Base-by-base conservation (phyloP, 2,329 filamentous ascomycete species). In the Colletotrichum sp. region DNA sequence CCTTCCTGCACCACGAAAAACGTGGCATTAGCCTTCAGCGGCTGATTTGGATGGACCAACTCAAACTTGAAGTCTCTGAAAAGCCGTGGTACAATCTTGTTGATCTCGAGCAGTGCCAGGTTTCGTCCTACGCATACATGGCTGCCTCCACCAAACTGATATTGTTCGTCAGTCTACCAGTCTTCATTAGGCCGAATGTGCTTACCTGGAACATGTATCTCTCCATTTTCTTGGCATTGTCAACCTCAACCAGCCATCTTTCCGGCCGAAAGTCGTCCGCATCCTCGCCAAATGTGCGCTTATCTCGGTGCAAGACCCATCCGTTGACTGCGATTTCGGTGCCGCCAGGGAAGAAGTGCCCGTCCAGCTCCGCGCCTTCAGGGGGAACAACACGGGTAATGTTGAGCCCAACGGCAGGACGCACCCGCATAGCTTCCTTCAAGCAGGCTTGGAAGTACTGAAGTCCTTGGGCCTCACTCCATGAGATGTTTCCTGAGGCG, bases 1-100 rank as follows among this genome's bases (percentile, higher is more conserved):
- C 90, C 90, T 66, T 88, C 85, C 80, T 92, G 90, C 12, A 91
- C 89, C 12, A 92, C 90, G 78, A 92, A 92, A 81, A 91, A 92
- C 5, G 89, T 90, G 25, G 90, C 87, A 70, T 89, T 87, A n/a
- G 89, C 88, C 75, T 86, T 86, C 78, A 91, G 83, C 68, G 87
- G 85, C 57, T 87, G 84, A 12, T 85, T 84, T 0, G 89, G 89
- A 73, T 89, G 84, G n/a, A 87, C 85, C 30, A 91, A 83, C 80
- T 89, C 84, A 77, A 92, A 88, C 60, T 88, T 83, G 79, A 88
- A 92, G 75, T 90, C 87, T n/a, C 89, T 82, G 77, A 91, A 81
- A 30, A 92, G 82, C 44, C 89, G 87, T 6, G 90, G 89, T 44
- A 91, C 82, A 44, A 92, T 86, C 84, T 92, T 93, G 83, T 91